A percentile compares a stretch with the other conserved stretches of the same genome.
Evolutionary conservation across 2,329 filamentous ascomycete genomes (phyloP).

Genomic region (Alternaria sp.): DNA sequence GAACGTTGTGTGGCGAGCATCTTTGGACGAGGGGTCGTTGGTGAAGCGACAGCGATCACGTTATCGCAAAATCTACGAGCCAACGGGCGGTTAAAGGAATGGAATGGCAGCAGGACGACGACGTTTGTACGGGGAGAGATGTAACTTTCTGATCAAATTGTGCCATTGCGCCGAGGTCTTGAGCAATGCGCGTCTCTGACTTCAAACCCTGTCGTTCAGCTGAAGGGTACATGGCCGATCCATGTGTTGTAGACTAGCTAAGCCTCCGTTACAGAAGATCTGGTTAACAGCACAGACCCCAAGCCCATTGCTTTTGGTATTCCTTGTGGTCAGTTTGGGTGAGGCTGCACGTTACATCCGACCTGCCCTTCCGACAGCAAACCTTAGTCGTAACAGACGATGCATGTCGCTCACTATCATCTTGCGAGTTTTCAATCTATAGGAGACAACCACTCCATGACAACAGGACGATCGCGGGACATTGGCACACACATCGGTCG

Average conservation of each 20-base stretch:
- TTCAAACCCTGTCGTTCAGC: neutral
- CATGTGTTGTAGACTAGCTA: neutral
- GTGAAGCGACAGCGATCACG: neutral
- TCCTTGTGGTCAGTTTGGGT: neutral
- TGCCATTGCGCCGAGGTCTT: neutral
- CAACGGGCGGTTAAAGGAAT: neutral
- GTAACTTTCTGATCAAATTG: neutral
- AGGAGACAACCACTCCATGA: neutral
- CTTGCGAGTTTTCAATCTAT: neutral
- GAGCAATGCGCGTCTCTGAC: slow-evolving; percentile 2
- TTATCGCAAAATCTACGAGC: neutral
- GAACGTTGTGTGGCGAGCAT: slow-evolving; percentile 29
- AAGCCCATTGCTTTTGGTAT: neutral
- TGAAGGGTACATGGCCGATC: neutral
- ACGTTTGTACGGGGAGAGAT: neutral
- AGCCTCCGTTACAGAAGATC: neutral
- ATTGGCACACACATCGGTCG: neutral
- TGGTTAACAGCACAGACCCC: neutral
- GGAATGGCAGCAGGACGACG: neutral
- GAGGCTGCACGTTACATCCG: neutral
- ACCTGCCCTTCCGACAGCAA: neutral
- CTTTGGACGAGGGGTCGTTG: slow-evolving; percentile 1
- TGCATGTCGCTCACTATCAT: neutral
- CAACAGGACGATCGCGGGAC: neutral
- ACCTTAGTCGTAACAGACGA: neutral